Base-by-base conservation (phyloP, 768 basidiomycete species). In the Candolleomyces aberdarensis region DNA sequence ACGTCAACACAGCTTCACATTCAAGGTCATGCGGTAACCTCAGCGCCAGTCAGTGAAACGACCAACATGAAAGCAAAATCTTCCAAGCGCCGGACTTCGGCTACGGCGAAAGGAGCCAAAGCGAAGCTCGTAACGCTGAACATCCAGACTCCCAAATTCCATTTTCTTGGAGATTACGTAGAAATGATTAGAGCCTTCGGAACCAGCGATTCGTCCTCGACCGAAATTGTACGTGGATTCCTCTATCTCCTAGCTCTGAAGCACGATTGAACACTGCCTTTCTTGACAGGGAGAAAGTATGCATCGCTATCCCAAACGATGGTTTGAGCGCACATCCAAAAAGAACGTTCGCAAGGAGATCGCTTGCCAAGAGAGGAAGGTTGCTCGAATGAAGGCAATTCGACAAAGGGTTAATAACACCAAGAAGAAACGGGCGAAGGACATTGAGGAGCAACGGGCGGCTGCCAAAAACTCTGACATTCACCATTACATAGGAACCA, bases 211-310 rank as follows among this genome's bases (percentile, higher is more conserved):
- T 60, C 53, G 5, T 47, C 5, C 52, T 63, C 50, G 70, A 70
- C 66, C 64, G 20, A 49, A 67, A 52, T 74, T 43, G 78, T 81
- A 60, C 19, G 70, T 65, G 10, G 14, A 10, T 17, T 14, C 22
- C 22, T 17, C 44, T 6, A n/a, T 19, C n/a, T 1, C 40, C 20
- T 7, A 5, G 20, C 9, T 52, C 14, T 29, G 9, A 9, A 8
- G 14, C 50, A 10, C 31, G 8, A 17, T 76, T 32, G 78, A 64
- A 66, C n/a, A 49, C 3, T 1, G n/a, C 19, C 11, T 26, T 19
- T 41, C 15, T 41, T n/a, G n/a, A 6, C 3, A 55, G 53, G 53
- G 53, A n/a, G 53, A 55, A 19, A 2, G 3, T 3, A 36, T 41
- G 3, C 53, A 55, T 10, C 53, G 39, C 3, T 55, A 31, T 19